These are phyloP conservation scores for Tausonia pullulans DNA, from an alignment of 1,284 basidiomycete genomes.

Conservation along the genomic window DNA sequence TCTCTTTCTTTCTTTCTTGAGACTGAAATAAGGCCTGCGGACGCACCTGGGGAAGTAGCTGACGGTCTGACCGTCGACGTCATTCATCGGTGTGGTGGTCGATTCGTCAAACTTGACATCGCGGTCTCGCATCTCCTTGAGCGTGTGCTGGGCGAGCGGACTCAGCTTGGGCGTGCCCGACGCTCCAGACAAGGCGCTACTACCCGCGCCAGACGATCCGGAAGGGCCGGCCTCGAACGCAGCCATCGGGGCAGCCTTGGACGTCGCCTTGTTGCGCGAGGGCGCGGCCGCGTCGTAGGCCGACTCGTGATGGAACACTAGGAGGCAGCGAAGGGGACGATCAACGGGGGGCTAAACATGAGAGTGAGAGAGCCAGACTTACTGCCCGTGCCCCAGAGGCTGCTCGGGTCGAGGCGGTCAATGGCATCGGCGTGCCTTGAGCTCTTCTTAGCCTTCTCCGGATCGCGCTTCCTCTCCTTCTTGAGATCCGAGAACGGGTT, in stretches of 20 bases:
- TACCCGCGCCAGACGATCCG: not conserved
- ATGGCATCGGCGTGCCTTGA: constrained; percentile 14
- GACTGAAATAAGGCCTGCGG: not conserved
- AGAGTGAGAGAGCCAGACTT: not conserved
- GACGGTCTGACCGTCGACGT: not conserved
- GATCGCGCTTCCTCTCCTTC: no score
- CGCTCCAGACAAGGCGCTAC: not conserved
- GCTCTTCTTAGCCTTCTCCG: constrained; percentile 2
- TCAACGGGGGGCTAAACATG: not conserved
- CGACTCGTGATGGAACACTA: constrained; percentile 17
- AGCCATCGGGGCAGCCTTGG: constrained; percentile 8
- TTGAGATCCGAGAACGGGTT: no score
- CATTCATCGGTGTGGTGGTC: no score
- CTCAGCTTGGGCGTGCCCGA: constrained; percentile 2
- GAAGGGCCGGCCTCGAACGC: constrained; percentile 4
- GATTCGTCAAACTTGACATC: constrained; percentile 13
- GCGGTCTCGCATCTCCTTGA: constrained; percentile 5
- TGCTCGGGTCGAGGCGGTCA: constrained; percentile 13
- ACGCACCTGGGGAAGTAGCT: not conserved
- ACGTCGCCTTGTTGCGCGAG: constrained; percentile 9
- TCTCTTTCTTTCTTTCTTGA: no score
- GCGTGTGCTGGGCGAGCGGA: constrained; percentile 6
- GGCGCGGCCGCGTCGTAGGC: constrained; percentile 17
- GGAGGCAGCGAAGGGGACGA: not conserved
- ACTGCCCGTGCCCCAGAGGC: constrained; percentile 12